These are phyloP conservation scores for Vanderwaltozyma polyspora DNA, from an alignment of 805 yeast species.

Conservation along the genomic window DNA sequence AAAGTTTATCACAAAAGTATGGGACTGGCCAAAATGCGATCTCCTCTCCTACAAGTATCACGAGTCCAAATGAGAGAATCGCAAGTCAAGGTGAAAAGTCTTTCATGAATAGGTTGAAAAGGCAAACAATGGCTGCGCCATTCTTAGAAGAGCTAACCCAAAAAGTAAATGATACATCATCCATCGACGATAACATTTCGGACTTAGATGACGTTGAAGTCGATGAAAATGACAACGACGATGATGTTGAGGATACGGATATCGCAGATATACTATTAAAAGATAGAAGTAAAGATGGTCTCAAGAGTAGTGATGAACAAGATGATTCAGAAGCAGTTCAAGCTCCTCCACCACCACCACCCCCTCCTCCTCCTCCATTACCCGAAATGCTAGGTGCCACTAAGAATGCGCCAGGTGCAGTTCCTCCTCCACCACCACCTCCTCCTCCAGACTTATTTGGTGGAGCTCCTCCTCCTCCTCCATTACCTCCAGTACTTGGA, in stretches of 20 bases:
- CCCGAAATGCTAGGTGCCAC: neutral
- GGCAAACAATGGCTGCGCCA: slow-evolving; percentile 13
- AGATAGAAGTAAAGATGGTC: neutral
- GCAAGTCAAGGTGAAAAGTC: slow-evolving; percentile 10
- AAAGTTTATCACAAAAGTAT: slow-evolving; percentile 24
- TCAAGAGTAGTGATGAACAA: neutral
- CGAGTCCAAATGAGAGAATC: slow-evolving; percentile 2
- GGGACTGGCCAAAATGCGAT: slow-evolving; percentile 18
- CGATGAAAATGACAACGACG: neutral
- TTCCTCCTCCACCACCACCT: slow-evolving; percentile 14
- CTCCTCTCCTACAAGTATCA: neutral
- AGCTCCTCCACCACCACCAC: slow-evolving; percentile 9
- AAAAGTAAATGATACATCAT: slow-evolving; percentile 7
- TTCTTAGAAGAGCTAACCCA: slow-evolving; percentile 19
- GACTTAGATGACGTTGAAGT: neutral
- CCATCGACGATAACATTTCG: slow-evolving; percentile 2
- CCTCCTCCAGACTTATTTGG: slow-evolving; percentile 11
- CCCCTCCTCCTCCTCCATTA: slow-evolving; percentile 21
- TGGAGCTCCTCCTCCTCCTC: slow-evolving; percentile 21
- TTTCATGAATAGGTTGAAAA: slow-evolving; percentile 24
- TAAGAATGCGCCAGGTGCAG: neutral
- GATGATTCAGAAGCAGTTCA: slow-evolving; percentile 1
- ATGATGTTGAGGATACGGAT: neutral
- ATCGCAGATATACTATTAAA: too few relatives aligned
- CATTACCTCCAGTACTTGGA: slow-evolving; percentile 26